Conservation (phyloP, 768 basidiomycete genomes). For the Crucibulum laeve region DNA sequence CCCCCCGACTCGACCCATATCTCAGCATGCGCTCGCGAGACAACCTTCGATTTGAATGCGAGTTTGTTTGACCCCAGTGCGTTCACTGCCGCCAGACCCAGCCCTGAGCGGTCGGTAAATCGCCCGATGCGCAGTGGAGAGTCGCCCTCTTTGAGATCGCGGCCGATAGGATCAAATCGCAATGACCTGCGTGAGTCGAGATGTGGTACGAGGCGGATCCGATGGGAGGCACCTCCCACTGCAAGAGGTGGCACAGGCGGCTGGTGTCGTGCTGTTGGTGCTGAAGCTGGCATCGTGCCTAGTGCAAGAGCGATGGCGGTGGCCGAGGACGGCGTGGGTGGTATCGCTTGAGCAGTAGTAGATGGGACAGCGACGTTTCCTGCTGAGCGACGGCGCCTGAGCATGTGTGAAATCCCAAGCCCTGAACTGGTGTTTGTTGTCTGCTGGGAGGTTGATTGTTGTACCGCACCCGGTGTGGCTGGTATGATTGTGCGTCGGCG, state of each 20-base stretch:
- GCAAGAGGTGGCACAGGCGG: conserved; percentile 9
- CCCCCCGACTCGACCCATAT: conserved; percentile 73
- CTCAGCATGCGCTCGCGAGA: conserved; percentile 91
- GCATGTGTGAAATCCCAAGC: conserved; percentile 56
- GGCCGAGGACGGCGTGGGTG: conserved; percentile 1
- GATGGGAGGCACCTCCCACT: conserved; percentile 34
- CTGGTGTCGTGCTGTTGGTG: conserved; percentile 5
- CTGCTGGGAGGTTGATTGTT: conserved; percentile 11
- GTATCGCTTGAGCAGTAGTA: conserved; percentile 6
- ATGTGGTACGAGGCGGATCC: conserved; percentile 93
- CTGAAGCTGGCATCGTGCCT: conserved; percentile 1
- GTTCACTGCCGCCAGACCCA: conserved; percentile 61
- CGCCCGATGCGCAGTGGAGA: conserved; percentile 82
- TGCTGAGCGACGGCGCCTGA: conserved; percentile 63
- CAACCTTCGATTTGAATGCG: conserved; percentile 94
- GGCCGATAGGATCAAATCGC: conserved; percentile 87
- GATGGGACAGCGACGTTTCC: conserved; percentile 39
- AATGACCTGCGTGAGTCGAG: conserved; percentile 87
- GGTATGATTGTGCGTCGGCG: conserved; percentile 31
- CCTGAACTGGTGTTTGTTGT: conserved; percentile 17
- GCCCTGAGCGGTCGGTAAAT: conserved; percentile 83
- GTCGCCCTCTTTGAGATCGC: conserved; percentile 74
- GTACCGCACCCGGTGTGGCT: conserved; percentile 14
- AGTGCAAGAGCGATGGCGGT: not conserved
- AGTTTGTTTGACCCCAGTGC: conserved; percentile 77